These are phyloP conservation scores for Sarocladium kiliense DNA, from an alignment of 2,329 filamentous ascomycete genomes.

Conservation along the genomic window DNA sequence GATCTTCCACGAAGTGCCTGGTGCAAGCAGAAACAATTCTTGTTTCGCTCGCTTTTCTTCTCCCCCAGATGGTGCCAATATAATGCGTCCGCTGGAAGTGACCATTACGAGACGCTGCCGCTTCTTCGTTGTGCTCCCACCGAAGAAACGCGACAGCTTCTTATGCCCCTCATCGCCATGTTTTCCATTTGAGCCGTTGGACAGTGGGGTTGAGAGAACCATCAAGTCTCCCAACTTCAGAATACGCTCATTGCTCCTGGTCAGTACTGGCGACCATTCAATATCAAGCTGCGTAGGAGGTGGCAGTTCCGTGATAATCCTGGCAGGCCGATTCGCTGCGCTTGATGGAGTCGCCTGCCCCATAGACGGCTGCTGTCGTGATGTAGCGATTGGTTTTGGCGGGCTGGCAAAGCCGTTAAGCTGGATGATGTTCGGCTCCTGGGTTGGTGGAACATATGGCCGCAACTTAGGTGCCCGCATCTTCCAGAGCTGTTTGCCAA, in stretches of 20 bases:
- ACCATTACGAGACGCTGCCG: slow-evolving; percentile 90
- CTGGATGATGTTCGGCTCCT: slow-evolving; percentile 70
- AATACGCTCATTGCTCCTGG: slow-evolving; percentile 86
- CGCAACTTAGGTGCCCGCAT: slow-evolving; percentile 83
- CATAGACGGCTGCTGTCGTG: slow-evolving; percentile 24
- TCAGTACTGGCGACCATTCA: slow-evolving; percentile 96
- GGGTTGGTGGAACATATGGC: slow-evolving; percentile 71
- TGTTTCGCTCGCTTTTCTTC: slow-evolving; percentile 95
- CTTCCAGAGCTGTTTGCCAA: slow-evolving; percentile 83
- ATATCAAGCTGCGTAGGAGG: slow-evolving; percentile 97
- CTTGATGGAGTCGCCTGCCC: not conserved
- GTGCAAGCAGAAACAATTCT: slow-evolving; percentile 76
- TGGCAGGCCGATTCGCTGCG: slow-evolving; percentile 55
- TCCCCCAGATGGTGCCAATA: slow-evolving; percentile 84
- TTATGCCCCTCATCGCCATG: slow-evolving; percentile 70
- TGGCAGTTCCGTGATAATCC: slow-evolving; percentile 90
- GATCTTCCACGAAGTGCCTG: slow-evolving; percentile 73
- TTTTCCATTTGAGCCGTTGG: slow-evolving; percentile 68
- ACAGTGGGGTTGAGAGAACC: slow-evolving; percentile 73
- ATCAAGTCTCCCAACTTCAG: slow-evolving; percentile 88
- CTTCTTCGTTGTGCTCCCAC: slow-evolving; percentile 86
- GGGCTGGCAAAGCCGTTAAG: slow-evolving; percentile 45
- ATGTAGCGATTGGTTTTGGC: slow-evolving; percentile 22
- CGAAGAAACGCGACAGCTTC: slow-evolving; percentile 91
- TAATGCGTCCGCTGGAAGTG: slow-evolving; percentile 83